These are phyloP conservation scores for Solanum hybrid DNA, from an alignment of 305 asterid species.

Conservation along the genomic window DNA sequence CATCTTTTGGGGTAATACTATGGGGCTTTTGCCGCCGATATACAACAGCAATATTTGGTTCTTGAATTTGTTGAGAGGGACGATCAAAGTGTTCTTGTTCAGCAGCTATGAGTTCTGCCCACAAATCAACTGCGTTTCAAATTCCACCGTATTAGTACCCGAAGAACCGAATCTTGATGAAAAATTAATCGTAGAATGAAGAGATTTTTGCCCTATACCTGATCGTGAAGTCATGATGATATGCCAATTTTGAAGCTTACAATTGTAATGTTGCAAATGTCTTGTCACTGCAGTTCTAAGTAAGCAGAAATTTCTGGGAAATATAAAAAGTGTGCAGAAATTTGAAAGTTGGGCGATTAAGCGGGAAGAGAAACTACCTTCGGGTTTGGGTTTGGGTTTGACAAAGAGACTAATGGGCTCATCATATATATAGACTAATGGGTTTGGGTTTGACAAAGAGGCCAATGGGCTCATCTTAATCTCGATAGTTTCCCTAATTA, in stretches of 20 bases:
- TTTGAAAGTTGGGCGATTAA: not conserved
- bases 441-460: too few relatives aligned
- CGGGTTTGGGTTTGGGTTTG: not conserved
- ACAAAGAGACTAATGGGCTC: not conserved
- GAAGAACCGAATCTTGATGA: not conserved
- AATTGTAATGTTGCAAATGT: not conserved
- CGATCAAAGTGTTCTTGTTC: conserved; percentile 23
- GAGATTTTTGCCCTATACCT: not conserved
- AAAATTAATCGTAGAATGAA: not conserved
- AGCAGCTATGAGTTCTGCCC: conserved; percentile 42
- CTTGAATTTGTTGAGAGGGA: conserved; percentile 14
- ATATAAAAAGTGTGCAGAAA: not conserved
- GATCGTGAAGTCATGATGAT: conserved; percentile 8
- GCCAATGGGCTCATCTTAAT: too few relatives aligned
- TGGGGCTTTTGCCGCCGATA: conserved; percentile 36
- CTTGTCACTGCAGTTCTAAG: not conserved
- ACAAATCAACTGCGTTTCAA: conserved; percentile 37
- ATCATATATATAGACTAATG: too few relatives aligned
- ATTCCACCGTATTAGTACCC: not conserved
- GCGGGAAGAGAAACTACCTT: conserved; percentile 4
- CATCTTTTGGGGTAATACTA: conserved; percentile 15
- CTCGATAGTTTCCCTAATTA: too few relatives aligned
- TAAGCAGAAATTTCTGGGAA: not conserved
- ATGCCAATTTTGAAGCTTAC: not conserved
- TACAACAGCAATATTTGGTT: conserved; percentile 35